These are phyloP conservation scores for Starmerella apicola DNA, from an alignment of 805 yeast species.

Conservation along the genomic window DNA sequence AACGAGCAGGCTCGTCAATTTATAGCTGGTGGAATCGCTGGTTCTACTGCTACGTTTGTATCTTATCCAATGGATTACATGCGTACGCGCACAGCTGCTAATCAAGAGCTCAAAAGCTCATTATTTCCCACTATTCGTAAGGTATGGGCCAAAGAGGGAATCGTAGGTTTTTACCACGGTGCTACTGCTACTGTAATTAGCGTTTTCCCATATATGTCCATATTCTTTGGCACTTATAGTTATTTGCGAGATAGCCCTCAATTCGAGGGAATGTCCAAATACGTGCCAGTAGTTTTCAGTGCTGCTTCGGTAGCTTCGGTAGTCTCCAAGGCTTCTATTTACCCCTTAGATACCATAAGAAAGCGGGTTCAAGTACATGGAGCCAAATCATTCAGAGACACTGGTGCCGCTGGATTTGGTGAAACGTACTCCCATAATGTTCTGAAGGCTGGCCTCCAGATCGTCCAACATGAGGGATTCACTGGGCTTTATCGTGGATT, in stretches of 20 bases:
- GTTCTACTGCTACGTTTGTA: slow-evolving; percentile 52
- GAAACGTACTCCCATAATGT: slow-evolving; percentile 21
- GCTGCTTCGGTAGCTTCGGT: slow-evolving; percentile 72
- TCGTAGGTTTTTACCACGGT: slow-evolving; percentile 40
- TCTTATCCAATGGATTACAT: slow-evolving; percentile 90
- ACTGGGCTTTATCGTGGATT: slow-evolving; percentile 66
- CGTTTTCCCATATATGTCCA: slow-evolving; percentile 58
- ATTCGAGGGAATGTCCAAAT: background rate
- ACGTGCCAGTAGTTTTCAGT: slow-evolving; percentile 20
- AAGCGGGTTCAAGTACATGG: slow-evolving; percentile 60
- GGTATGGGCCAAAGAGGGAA: slow-evolving; percentile 34
- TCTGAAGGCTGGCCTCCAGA: slow-evolving; percentile 25
- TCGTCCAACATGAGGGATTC: slow-evolving; percentile 46
- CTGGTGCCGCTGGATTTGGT: slow-evolving; percentile 15
- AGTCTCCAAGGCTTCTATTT: slow-evolving; percentile 56
- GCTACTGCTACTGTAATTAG: slow-evolving; percentile 41
- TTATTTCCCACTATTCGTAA: slow-evolving; percentile 24
- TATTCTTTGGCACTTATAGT: slow-evolving; percentile 36
- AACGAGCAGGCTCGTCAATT: slow-evolving; percentile 34
- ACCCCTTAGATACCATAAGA: slow-evolving; percentile 77
- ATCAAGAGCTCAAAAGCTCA: slow-evolving; percentile 21
- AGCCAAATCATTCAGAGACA: slow-evolving; percentile 11
- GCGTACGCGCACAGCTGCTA: slow-evolving; percentile 74
- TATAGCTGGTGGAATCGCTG: slow-evolving; percentile 66
- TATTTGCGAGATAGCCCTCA: slow-evolving; percentile 12